A percentile compares a stretch with the other conserved stretches of the same genome.
Conservation (phyloP, 2,329 filamentous ascomycete species). For the Metarhizium guizhouense region DNA sequence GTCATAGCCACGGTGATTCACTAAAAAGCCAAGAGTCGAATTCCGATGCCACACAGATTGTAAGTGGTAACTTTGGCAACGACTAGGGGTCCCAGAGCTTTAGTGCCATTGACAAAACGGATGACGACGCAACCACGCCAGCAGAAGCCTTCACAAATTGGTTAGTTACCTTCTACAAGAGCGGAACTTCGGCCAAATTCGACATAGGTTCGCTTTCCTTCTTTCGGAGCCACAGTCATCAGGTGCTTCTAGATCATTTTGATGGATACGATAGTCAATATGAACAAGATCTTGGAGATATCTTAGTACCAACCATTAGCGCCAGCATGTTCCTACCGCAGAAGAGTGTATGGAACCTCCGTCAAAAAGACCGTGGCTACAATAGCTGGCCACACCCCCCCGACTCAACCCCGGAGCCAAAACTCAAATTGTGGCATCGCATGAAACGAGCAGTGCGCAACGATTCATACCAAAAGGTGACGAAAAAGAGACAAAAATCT, state of each 20-base stretch:
- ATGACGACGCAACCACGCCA: slow-evolving; percentile 12
- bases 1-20: neutral
- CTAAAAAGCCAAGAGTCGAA: neutral
- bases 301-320: slow-evolving; percentile 44
- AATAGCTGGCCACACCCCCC: slow-evolving; percentile 13
- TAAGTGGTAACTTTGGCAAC: neutral
- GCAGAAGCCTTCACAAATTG: slow-evolving; percentile 22
- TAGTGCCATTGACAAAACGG: neutral
- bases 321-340: slow-evolving; percentile 44
- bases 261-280: slow-evolving; percentile 40
- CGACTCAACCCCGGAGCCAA: slow-evolving; percentile 15
- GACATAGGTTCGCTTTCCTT: slow-evolving; percentile 44
- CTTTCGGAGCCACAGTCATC: slow-evolving; percentile 38
- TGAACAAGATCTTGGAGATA: slow-evolving; percentile 36
- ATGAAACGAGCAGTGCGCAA: slow-evolving; percentile 8
- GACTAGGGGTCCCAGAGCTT: slow-evolving; percentile 5
- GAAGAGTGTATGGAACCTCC: slow-evolving; percentile 41
- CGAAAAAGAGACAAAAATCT: slow-evolving; percentile 1
- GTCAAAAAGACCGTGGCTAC: slow-evolving; percentile 20
- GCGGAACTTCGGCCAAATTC: slow-evolving; percentile 42
- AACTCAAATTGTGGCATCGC: slow-evolving; percentile 9
- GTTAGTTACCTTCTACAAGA: slow-evolving; percentile 34
- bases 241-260: slow-evolving; percentile 39
- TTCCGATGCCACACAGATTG: neutral
- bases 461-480: slow-evolving; percentile 8